Percentiles rank a stretch among this genome's conserved stretches.
These are phyloP conservation scores for Salvia rosmarinus DNA, from an alignment of 257 asterid genomes.

Conservation along the genomic window DNA sequence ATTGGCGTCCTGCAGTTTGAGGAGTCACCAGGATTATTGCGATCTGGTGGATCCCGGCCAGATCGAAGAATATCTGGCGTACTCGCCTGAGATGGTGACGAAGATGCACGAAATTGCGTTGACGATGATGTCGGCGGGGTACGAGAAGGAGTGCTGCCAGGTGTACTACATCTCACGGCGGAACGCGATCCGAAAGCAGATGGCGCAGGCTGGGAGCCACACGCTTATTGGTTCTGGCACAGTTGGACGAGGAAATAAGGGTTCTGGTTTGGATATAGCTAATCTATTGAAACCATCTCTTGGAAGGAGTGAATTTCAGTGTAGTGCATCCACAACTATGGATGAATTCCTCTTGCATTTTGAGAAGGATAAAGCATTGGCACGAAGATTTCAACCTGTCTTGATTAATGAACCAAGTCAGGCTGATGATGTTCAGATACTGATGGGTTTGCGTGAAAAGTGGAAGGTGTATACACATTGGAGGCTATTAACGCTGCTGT, in stretches of 20 bases:
- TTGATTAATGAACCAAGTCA: constrained; percentile 79
- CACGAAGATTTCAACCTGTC: constrained; percentile 94
- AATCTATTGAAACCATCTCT: constrained; percentile 93
- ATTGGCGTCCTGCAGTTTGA: constrained; percentile 40
- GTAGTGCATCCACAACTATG: constrained; percentile 95
- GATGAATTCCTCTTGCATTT: constrained; percentile 85
- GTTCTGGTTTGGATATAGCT: constrained; percentile 95
- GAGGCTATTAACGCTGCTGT: constrained; percentile 98
- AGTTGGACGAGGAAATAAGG: constrained; percentile 84
- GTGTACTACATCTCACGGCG: constrained; percentile 64
- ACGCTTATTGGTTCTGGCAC: constrained; percentile 91
- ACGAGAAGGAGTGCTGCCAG: constrained; percentile 72
- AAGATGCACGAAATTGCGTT: constrained; percentile 56
- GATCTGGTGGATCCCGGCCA: constrained; percentile 31
- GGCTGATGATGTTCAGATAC: constrained; percentile 86
- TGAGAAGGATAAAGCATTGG: constrained; percentile 94
- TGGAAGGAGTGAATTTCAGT: constrained; percentile 96
- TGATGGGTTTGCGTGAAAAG: constrained; percentile 85
- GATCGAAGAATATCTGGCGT: constrained; percentile 49
- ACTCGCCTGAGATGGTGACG: constrained; percentile 43
- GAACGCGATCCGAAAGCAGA: constrained; percentile 49
- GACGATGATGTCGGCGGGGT: constrained; percentile 69
- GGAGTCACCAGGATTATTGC: constrained; percentile 21
- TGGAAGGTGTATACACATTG: constrained; percentile 77
- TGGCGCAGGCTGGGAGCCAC: constrained; percentile 71